These are phyloP conservation scores for Bryoglossum gracile DNA, from an alignment of 495 filamentous ascomycete genomes.

Conservation along the genomic window DNA sequence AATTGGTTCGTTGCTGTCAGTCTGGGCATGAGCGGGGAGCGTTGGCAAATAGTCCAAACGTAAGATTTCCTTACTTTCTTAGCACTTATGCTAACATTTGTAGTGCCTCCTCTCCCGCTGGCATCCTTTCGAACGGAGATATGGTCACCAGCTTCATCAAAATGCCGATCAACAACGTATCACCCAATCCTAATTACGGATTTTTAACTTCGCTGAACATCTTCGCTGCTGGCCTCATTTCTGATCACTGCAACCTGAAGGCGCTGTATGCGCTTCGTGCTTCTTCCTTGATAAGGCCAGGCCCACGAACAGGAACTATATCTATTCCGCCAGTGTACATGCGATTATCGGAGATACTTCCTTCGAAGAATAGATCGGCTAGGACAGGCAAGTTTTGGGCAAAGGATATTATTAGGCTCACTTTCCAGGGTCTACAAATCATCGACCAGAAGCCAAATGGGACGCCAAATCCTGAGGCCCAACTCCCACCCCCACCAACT, in stretches of 20 bases:
- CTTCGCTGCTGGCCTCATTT: constrained; percentile 28
- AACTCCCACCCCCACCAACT: neutral
- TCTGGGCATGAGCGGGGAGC: constrained; percentile 65
- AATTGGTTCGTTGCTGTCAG: constrained; percentile 64
- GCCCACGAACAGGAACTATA: constrained; percentile 25
- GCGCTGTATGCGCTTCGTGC: constrained; percentile 34
- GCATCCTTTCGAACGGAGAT: neutral
- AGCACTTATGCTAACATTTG: constrained; percentile 1
- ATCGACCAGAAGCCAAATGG: constrained; percentile 13
- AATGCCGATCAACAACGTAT: constrained; percentile 15
- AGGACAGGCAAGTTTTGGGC: constrained; percentile 38
- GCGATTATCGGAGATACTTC: constrained; percentile 36
- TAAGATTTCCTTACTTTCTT: constrained; percentile 2
- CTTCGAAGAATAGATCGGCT: constrained; percentile 5
- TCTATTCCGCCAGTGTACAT: constrained; percentile 38
- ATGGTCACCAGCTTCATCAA: constrained; percentile 11
- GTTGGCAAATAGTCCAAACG: constrained; percentile 61
- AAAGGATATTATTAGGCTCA: constrained; percentile 45
- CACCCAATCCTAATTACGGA: constrained; percentile 17
- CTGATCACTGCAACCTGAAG: constrained; percentile 37
- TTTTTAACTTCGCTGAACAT: constrained; percentile 22
- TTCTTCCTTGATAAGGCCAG: constrained; percentile 18
- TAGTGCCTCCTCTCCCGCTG: constrained; percentile 7
- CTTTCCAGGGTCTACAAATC: constrained; percentile 40
- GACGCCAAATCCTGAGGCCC: constrained; percentile 25